Evolutionary conservation across 1,284 basidiomycete species (phyloP), one percentile per base, ranked within the genome.

Genomic region (Cryptococcus jaspeensis): DNA sequence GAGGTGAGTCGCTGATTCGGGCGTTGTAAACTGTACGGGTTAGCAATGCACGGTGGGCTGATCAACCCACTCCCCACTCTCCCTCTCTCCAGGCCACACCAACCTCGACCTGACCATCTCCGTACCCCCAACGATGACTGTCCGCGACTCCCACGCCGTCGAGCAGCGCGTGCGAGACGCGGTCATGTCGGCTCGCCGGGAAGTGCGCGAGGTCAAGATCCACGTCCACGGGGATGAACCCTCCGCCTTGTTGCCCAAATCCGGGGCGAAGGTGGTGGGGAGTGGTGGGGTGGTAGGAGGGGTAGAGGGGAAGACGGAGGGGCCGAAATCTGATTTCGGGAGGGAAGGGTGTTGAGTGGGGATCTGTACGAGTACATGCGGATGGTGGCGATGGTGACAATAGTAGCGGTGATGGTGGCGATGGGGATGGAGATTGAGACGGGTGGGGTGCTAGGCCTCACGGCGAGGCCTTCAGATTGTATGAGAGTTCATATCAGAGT

Each of bases 131-230:
- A 69, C 71, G n/a, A 78, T 86, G 73, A 85, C 83, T 8, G 83
- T 91, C 16, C 70, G 74, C 23, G 83, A 85, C 37, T 80, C 84
- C 9, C 82, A 82, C 49, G 73, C 76, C 23, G 74, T 92, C 37
- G 88, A 92, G 73, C 76, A 79, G 39, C 77, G 80, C 64, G 90
- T 94, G 36, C 71, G 81, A 36, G 78, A 79, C 51, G 81, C 82
- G 38, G 78, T 94, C 61, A 85, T 84, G 76, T 73, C 77, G 5
- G 84, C 81, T 37, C 80, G 84, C 72, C 85, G 80, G 72, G 90
- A 92, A 69, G 82, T 92, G n/a, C 78, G 84, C 20, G 90, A 92
- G 70, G 89, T 93, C 38, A 79, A 85, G 64, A 83, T 94, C 25
- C 86, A 83, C 68, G 90, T 92, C 0, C 76, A 78, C 53, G 73